phyloP scores from a whole-genome alignment of 768 basidiomycete genomes.

The Boletus bicolor region DNA sequence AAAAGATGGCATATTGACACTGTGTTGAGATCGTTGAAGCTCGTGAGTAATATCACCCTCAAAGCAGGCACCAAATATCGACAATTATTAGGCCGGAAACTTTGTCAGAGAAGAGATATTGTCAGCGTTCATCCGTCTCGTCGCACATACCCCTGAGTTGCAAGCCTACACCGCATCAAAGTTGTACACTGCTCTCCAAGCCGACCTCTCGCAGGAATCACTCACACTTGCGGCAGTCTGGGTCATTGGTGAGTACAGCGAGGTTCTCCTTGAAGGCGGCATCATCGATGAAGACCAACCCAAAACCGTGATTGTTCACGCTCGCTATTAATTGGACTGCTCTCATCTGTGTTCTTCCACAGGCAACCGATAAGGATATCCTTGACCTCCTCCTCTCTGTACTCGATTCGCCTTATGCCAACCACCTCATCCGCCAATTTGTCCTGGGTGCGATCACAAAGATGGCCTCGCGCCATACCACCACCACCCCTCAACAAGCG shows the following conservation, averaged over 20 bases:
- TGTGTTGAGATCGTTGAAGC: conserved; percentile 83
- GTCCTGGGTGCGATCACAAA: conserved; percentile 89
- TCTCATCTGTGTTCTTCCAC: neutral
- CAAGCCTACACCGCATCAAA: conserved; percentile 94
- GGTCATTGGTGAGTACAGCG: conserved; percentile 96
- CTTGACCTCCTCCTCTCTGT: conserved; percentile 83
- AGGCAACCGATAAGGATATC: conserved; percentile 81
- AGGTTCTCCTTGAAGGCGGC: conserved; percentile 83
- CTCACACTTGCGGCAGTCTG: conserved; percentile 91
- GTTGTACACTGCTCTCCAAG: conserved; percentile 80
- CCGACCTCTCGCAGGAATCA: conserved; percentile 95
- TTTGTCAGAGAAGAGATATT: conserved; percentile 96
- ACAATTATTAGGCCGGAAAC: conserved; percentile 77
- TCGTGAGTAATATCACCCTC: conserved; percentile 52
- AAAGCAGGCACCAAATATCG: neutral
- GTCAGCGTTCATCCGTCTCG: conserved; percentile 91
- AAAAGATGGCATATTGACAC: conserved; percentile 99
- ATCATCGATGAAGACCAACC: conserved; percentile 74
- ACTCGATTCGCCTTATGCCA: conserved; percentile 91
- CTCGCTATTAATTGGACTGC: neutral
- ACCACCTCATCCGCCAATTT: conserved; percentile 88
- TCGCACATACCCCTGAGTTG: conserved; percentile 94
- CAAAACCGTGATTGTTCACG: conserved; percentile 48
- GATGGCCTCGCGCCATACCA: conserved; percentile 76
- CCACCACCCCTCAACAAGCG: conserved; percentile 64